Percentiles rank a stretch among this genome's conserved stretches.
Conservation (phyloP, 768 basidiomycete genomes). For the Udeniomyces megalosporus region DNA sequence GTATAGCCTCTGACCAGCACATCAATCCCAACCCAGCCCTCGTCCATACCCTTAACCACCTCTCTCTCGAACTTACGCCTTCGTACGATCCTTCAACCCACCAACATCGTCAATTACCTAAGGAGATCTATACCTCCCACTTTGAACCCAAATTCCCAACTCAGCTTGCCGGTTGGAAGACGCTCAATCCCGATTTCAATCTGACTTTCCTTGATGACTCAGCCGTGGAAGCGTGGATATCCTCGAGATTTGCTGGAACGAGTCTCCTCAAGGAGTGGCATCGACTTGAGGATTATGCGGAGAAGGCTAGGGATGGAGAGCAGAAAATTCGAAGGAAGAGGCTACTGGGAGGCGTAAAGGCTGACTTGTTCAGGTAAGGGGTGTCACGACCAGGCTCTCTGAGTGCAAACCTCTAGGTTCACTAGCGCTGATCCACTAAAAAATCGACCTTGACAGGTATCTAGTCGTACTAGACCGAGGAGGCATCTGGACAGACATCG, state of each 20-base stretch:
- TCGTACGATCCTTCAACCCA: not conserved
- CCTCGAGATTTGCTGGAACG: not conserved
- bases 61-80: not conserved
- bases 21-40: too few relatives aligned
- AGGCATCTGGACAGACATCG: not conserved
- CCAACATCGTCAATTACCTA: not conserved
- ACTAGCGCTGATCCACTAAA: not conserved
- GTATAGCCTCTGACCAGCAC: too few relatives aligned
- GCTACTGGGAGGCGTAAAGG: not conserved
- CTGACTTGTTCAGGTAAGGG: not conserved
- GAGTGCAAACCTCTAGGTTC: too few relatives aligned
- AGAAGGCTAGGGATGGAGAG: not conserved
- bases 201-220: conserved; percentile 4
- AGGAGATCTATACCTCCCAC: conserved; percentile 9
- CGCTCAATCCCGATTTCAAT: not conserved
- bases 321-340: not conserved
- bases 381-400: too few relatives aligned
- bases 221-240: conserved; percentile 4
- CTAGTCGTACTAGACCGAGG: conserved; percentile 3
- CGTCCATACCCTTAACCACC: not conserved
- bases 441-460: not conserved
- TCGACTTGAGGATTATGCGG: not conserved
- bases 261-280: not conserved
- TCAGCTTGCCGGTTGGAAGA: conserved; percentile 11
- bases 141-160: not conserved